phyloP scores from a whole-genome alignment of 2,329 filamentous ascomycete species.

The Neofusicoccum ribis region DNA sequence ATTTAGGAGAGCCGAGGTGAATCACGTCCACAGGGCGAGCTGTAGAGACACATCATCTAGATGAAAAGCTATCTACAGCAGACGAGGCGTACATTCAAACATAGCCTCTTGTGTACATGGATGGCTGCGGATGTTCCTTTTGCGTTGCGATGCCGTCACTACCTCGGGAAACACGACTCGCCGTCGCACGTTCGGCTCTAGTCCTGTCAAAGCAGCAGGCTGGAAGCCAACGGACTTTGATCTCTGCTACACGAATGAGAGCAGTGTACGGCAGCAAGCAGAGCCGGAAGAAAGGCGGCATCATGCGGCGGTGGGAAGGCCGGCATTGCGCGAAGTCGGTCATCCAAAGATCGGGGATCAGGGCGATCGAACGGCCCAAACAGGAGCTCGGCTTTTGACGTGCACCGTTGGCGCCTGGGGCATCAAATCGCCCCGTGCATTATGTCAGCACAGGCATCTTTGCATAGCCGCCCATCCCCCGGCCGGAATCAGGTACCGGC shows the following conservation, averaged over 20 bases:
- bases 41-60: too few species aligned
- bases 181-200: not conserved
- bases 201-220: too few species aligned
- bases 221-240: too few species aligned
- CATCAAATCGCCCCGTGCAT: conserved; percentile 3
- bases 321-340: not conserved
- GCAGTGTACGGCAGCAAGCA: too few species aligned
- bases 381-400: conserved; percentile 7
- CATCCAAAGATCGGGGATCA: not conserved
- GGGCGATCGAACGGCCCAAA: conserved; percentile 7
- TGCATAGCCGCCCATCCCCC: conserved; percentile 8
- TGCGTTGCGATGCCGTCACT: conserved; percentile 3
- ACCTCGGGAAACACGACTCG: conserved; percentile 1
- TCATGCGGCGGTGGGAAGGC: not conserved
- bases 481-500: not conserved
- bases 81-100: not conserved
- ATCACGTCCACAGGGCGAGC: too few species aligned
- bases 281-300: not conserved
- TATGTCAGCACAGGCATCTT: not conserved
- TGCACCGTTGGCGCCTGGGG: not conserved
- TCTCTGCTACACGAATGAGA: too few species aligned
- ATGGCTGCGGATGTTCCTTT: not conserved
- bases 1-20: too few species aligned
- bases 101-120: not conserved
- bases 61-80: not conserved